Evolutionary conservation across 305 asterid genomes (phyloP).

Genomic region (Fraxinus baroniana): DNA sequence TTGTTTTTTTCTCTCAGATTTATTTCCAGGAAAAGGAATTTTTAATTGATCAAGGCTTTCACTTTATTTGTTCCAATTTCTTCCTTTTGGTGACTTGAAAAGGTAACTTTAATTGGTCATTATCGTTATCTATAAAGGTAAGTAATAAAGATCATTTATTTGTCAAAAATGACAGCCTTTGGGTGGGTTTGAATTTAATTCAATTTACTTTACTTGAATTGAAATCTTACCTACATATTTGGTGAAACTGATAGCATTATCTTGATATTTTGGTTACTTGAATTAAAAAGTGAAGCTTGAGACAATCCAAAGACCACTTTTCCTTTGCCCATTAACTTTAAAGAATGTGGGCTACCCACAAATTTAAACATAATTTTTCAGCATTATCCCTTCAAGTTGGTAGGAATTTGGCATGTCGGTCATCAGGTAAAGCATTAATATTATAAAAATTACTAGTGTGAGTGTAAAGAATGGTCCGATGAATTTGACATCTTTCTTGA

Average conservation of each 20-base stretch:
- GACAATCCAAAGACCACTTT: slow-evolving; percentile 15
- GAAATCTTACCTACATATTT: not conserved
- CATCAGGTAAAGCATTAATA: slow-evolving; percentile 14
- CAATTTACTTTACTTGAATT: not conserved
- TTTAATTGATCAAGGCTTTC: not conserved
- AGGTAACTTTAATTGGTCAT: not conserved
- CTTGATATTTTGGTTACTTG: not conserved
- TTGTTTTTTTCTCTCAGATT: slow-evolving; percentile 12
- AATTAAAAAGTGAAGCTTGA: not conserved
- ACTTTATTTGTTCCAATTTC: not conserved
- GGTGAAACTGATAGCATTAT: slow-evolving; percentile 8
- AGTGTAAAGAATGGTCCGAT: not conserved
- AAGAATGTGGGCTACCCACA: not conserved
- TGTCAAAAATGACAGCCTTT: not conserved
- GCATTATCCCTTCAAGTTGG: slow-evolving; percentile 30
- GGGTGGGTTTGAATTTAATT: slow-evolving; percentile 10
- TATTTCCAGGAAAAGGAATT: not conserved
- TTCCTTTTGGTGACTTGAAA: not conserved
- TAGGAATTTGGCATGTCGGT: slow-evolving; percentile 30
- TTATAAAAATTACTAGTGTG: slow-evolving; percentile 1
- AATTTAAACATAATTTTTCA: not conserved
- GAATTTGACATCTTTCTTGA: not conserved
- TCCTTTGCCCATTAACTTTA: slow-evolving; percentile 11
- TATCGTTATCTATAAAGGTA: not conserved
- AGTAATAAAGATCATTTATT: not conserved